Evolutionary conservation across 1,139 yeast species (phyloP), one percentile per base, ranked within the genome.

Genomic region (Protomyces inundatus): DNA sequence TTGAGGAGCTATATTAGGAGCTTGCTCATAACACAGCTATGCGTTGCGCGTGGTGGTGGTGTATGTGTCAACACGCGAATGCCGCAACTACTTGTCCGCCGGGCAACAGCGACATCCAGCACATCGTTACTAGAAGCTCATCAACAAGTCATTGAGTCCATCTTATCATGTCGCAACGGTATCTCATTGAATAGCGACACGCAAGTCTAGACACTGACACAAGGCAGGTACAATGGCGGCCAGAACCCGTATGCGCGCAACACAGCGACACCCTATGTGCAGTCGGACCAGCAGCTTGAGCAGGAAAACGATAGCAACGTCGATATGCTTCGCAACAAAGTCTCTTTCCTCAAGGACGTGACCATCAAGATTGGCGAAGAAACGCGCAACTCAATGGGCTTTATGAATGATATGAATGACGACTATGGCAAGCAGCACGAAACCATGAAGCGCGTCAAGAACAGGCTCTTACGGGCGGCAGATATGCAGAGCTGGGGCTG

Each of bases 291-390:
- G 61, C 48, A 42, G 9, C 33, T 42, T 4, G 98, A 91, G 73
- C 82, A 90, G 12, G 97, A 91, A 73, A 87, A 87, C 70, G 89
- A 89, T 68, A 90, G 87, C 51, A 90, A 89, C 66, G 76, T 88
- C 73, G 84, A 84, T 61, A 75, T 81, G 14, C 86, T 91, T 85
- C 81, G 85, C 55, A 82, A 84, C 64, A 88, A 88, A 71, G 85
- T 91, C 45, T 79, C 82, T 61, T 80, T 87, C 70, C 77, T 91
- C 67, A 90, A 89, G 75, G 84, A 82, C 66, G 73, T 74, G 65
- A 87, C 96, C 5, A 73, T 83, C 54, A 82, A 79, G 68, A 90
- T 91, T 87, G 97, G 97, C 2, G 84, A 83, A 54, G 96, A 90
- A 73, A 91, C 90, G 69, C 84, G 88, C 70, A 86, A 85, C 69